These are phyloP conservation scores for Claviceps arundinis DNA, from an alignment of 2,329 filamentous ascomycete genomes.

Conservation along the genomic window DNA sequence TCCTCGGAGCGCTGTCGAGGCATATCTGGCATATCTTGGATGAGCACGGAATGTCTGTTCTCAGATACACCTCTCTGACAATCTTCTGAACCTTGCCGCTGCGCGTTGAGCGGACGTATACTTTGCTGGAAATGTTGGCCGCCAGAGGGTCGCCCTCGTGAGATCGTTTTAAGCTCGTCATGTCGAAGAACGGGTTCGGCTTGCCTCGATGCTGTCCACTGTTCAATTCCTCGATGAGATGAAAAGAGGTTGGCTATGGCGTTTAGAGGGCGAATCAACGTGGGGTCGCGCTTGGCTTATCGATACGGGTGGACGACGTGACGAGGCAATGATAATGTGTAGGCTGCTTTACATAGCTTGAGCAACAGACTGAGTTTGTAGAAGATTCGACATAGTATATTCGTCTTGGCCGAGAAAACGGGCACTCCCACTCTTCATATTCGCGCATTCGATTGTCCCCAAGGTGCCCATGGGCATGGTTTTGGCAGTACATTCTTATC, in stretches of 20 bases:
- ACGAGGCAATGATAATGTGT: too few relatives aligned
- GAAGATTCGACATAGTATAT: too few relatives aligned
- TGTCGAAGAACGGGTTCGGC: conserved; percentile 18
- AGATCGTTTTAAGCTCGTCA: conserved; percentile 54
- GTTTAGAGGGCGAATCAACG: conserved; percentile 12
- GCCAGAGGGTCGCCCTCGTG: conserved; percentile 39
- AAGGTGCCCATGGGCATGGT: too few relatives aligned
- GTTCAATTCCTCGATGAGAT: conserved; percentile 2
- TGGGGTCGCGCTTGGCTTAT: conserved; percentile 16
- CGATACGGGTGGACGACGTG: conserved; percentile 13
- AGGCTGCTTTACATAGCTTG: too few relatives aligned
- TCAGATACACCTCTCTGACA: conserved; percentile 87
- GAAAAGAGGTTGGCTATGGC: conserved; percentile 10
- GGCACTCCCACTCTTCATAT: too few relatives aligned
- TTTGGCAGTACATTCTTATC: too few relatives aligned
- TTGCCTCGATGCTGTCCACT: conserved; percentile 3
- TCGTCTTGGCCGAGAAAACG: too few relatives aligned
- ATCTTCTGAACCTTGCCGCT: conserved; percentile 98
- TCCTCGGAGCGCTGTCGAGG: conserved; percentile 58
- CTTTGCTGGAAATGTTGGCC: conserved; percentile 81
- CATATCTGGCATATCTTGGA: conserved; percentile 76
- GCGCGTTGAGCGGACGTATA: conserved; percentile 87
- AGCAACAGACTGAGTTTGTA: too few relatives aligned
- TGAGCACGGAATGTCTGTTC: conserved; percentile 94
- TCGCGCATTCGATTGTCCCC: too few relatives aligned